Evolutionary conservation across 805 yeast genomes (phyloP).

Genomic region (Saccharomyces paradoxus): DNA sequence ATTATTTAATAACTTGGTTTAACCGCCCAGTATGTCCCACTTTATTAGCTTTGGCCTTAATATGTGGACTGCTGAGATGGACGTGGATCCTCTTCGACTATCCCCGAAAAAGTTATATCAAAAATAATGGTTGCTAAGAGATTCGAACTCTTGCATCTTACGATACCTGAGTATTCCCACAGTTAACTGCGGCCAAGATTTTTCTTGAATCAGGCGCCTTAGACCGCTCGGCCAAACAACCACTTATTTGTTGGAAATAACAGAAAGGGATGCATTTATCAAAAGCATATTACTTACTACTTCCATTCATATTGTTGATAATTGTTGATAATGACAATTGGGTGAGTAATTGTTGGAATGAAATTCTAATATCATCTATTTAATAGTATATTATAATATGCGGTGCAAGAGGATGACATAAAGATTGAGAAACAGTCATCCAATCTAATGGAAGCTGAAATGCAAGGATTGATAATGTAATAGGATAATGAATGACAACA

Average conservation of each 20-base stretch:
- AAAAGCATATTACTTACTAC: no score
- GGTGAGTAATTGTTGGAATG: no score
- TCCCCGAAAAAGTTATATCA: background rate
- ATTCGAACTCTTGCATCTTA: slow-evolving; percentile 26
- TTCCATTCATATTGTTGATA: no score
- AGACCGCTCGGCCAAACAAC: slow-evolving; percentile 28
- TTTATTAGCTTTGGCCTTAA: background rate
- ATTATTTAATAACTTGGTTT: background rate
- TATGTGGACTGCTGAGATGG: background rate
- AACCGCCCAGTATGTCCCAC: background rate
- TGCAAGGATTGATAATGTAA: no score
- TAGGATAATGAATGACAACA: no score
- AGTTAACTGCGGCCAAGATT: slow-evolving; percentile 9
- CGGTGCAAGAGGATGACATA: no score
- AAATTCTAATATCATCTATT: no score
- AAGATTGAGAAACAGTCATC: no score
- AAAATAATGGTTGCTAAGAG: slow-evolving; percentile 22
- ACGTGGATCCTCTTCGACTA: background rate
- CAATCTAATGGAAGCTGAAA: no score
- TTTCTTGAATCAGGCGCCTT: slow-evolving; percentile 25
- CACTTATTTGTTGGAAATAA: slow-evolving; percentile 3
- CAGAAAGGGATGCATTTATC: no score
- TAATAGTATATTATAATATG: no score
- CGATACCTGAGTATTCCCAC: slow-evolving; percentile 23
- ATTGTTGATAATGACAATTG: background rate